Evolutionary conservation across 1,284 basidiomycete species (phyloP).

Genomic region (Cryptococcus deneoformans): DNA sequence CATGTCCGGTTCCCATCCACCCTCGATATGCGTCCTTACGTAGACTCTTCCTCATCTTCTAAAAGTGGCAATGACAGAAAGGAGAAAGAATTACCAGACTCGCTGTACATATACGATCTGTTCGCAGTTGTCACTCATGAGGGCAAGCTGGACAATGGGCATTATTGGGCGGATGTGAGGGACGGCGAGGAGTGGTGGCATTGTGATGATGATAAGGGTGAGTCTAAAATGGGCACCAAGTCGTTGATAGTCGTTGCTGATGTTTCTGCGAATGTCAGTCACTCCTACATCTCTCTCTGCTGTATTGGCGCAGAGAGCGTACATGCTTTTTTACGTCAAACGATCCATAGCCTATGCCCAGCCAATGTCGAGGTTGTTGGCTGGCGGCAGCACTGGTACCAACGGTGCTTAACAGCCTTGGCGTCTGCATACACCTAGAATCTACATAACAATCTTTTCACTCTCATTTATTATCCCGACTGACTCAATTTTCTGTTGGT

Average conservation of each 20-base stretch:
- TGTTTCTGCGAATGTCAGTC: constrained; percentile 49
- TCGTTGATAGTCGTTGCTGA: neutral
- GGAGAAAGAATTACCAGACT: constrained; percentile 51
- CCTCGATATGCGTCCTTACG: constrained; percentile 86
- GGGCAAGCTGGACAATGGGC: constrained; percentile 90
- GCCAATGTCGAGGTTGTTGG: constrained; percentile 16
- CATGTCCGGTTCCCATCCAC: constrained; percentile 77
- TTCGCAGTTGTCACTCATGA: constrained; percentile 95
- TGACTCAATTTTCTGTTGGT: no score
- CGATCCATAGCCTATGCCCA: constrained; percentile 68
- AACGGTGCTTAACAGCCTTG: neutral
- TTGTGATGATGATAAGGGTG: constrained; percentile 89
- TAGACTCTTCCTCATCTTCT: constrained; percentile 36
- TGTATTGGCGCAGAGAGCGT: constrained; percentile 68
- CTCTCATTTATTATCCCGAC: no score
- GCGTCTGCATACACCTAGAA: no score
- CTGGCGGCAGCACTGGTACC: neutral
- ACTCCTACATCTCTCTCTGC: constrained; percentile 63
- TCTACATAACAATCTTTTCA: no score
- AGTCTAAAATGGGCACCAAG: constrained; percentile 24
- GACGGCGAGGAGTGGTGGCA: constrained; percentile 72
- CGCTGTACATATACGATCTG: constrained; percentile 85
- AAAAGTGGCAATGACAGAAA: neutral
- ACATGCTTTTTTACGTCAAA: constrained; percentile 93
- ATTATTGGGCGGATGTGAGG: constrained; percentile 59